Evolutionary conservation across 1,284 basidiomycete genomes (phyloP).

Genomic region (Sporisorium exsertum): DNA sequence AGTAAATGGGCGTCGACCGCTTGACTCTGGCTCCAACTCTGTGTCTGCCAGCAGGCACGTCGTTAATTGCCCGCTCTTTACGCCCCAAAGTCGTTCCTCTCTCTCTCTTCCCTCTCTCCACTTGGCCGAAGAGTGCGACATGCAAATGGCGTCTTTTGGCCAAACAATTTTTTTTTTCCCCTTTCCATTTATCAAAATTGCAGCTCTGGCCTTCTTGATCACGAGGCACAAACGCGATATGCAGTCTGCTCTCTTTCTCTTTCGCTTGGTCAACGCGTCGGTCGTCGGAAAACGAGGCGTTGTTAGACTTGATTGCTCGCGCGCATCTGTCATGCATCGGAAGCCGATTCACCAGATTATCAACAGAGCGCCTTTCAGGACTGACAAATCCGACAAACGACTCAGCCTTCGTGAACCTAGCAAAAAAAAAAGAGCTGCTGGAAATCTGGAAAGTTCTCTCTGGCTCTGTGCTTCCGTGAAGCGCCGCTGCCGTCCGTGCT

Average conservation of each 20-base stretch:
- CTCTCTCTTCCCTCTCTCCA: background rate
- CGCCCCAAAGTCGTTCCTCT: background rate
- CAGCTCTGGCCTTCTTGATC: constrained; percentile 4
- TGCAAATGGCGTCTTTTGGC: background rate
- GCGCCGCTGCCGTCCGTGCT: constrained; percentile 1
- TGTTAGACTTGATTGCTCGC: background rate
- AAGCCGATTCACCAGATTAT: background rate
- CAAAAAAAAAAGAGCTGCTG: background rate
- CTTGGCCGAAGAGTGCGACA: background rate
- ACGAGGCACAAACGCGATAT: constrained; percentile 8
- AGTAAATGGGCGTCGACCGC: too few relatives aligned
- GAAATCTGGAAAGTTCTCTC: constrained; percentile 39
- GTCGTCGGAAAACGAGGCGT: background rate
- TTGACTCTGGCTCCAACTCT: background rate
- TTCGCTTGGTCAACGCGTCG: constrained; percentile 25
- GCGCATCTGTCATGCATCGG: background rate
- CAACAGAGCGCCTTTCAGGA: background rate
- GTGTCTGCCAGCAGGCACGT: background rate
- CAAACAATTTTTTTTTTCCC: constrained; percentile 1
- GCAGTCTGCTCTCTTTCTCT: too few relatives aligned
- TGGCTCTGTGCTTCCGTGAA: background rate
- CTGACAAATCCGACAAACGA: constrained; percentile 31
- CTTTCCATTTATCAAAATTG: background rate
- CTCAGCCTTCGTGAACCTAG: background rate
- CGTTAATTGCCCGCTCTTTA: too few relatives aligned